A percentile compares a stretch with the other conserved stretches of the same genome.
Conservation (phyloP, 768 basidiomycete species). For the Auricularia sp. region DNA sequence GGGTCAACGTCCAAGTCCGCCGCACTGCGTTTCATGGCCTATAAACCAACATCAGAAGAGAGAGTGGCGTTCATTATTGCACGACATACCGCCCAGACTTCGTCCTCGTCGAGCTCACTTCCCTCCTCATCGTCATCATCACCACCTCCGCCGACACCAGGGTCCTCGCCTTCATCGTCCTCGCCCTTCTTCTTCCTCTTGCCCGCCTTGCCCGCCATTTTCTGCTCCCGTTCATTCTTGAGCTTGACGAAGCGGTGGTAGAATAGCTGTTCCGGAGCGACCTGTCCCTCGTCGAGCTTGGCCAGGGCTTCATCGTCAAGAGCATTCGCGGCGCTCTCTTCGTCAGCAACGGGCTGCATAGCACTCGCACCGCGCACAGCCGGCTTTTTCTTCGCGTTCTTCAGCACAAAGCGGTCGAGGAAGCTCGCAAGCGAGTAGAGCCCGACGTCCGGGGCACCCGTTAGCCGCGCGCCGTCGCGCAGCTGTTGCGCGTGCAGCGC, state of each 20-base stretch:
- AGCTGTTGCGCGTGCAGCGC: slow-evolving; percentile 80
- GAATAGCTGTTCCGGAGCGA: slow-evolving; percentile 6
- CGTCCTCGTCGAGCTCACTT: slow-evolving; percentile 50
- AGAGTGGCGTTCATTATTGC: slow-evolving; percentile 5
- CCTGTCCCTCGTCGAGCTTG: slow-evolving; percentile 13
- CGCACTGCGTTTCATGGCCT: slow-evolving; percentile 90
- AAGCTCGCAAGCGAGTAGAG: slow-evolving; percentile 91
- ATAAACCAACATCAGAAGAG: slow-evolving; percentile 1
- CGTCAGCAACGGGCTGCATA: slow-evolving; percentile 87
- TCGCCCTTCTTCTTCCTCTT: slow-evolving; percentile 17
- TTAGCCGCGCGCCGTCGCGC: slow-evolving; percentile 58
- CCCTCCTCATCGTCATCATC: slow-evolving; percentile 26
- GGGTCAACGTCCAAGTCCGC: slow-evolving; percentile 37
- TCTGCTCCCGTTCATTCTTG: slow-evolving; percentile 22
- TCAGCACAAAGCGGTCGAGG: slow-evolving; percentile 94
- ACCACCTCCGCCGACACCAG: slow-evolving; percentile 8
- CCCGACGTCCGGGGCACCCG: slow-evolving; percentile 77
- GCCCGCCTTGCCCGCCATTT: slow-evolving; percentile 20
- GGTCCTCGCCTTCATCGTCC: slow-evolving; percentile 18
- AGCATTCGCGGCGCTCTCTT: slow-evolving; percentile 31
- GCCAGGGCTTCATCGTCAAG: slow-evolving; percentile 22
- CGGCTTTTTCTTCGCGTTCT: slow-evolving; percentile 72
- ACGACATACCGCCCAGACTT: slow-evolving; percentile 74
- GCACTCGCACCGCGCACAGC: slow-evolving; percentile 70
- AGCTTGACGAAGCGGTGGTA: slow-evolving; percentile 6